Evolutionary conservation across 1,284 basidiomycete species (phyloP).

Genomic region (Agroathelia rolfsii): DNA sequence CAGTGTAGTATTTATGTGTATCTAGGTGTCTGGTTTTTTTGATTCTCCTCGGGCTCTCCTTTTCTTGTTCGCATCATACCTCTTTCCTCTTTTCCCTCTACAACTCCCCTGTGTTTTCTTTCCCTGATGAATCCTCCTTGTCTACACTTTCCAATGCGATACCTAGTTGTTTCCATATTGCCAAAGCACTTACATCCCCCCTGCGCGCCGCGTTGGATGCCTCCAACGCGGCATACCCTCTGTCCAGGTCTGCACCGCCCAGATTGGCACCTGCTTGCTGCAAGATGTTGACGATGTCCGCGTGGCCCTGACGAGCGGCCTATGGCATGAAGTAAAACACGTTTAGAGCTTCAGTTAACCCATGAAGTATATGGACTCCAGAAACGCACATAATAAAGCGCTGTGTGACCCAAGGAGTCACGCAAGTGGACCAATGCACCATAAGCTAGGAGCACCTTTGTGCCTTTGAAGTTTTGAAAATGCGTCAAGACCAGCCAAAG

Average conservation of each 20-base stretch:
- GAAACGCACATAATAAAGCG: slow-evolving; percentile 63
- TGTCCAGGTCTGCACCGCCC: slow-evolving; percentile 54
- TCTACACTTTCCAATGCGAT: too few species aligned
- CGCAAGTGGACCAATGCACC: slow-evolving; percentile 85
- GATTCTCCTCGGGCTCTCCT: neutral
- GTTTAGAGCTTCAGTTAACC: slow-evolving; percentile 1
- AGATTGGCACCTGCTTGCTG: slow-evolving; percentile 69
- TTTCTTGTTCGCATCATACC: slow-evolving; percentile 1
- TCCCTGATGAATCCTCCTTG: neutral
- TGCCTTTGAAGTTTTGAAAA: too few species aligned
- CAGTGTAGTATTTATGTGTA: neutral
- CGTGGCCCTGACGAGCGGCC: slow-evolving; percentile 62
- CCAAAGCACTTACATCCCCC: slow-evolving; percentile 33
- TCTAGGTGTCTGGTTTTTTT: neutral
- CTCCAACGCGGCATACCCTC: slow-evolving; percentile 44
- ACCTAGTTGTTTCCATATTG: slow-evolving; percentile 44
- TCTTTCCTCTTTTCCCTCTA: neutral
- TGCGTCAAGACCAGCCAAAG: too few species aligned
- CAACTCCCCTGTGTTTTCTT: neutral
- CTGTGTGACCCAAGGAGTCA: slow-evolving; percentile 72
- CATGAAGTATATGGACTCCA: slow-evolving; percentile 4
- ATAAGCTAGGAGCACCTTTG: slow-evolving; percentile 54
- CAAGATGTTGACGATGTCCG: slow-evolving; percentile 54
- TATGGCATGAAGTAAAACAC: slow-evolving; percentile 19
- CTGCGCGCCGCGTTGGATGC: slow-evolving; percentile 34